Evolutionary conservation across 2,329 filamentous ascomycete species (phyloP), one percentile per base, ranked within the genome.

Genomic region (Balansia obtecta): DNA sequence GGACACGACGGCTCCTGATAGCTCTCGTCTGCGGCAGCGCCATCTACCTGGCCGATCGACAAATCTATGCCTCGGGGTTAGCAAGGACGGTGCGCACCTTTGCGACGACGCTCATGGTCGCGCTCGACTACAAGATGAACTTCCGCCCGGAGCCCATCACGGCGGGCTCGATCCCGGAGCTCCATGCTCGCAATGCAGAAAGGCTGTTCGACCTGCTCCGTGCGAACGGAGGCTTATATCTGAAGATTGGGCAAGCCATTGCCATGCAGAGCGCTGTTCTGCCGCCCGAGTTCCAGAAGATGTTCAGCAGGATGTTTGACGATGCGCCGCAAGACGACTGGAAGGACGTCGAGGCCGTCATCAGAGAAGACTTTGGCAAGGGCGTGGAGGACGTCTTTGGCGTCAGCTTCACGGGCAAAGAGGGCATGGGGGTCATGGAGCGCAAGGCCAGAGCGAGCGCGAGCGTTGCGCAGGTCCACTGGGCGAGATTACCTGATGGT

Each of bases 231-330:
- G 93, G 93, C 0, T 69, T 98, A 16, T 98, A 97, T 63, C 75
- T 97, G 63, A 98, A 98, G 75, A 96, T 98, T 52, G 93, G 93
- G 0, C 93, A 98, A 73, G 93, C 93, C 4, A 91, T 98, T 57
- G 93, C 91, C 13, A 97, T 97, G 93, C 93, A 98, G 73, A 91
- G 86, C 57, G 91, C 91, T 0, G 83, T 97, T 27, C 71, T 98
- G 54, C 93, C 93, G 27, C 87, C 90, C 0, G 89, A 95, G 67
- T 97, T 97, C 60, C 89, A 95, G 71, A 83, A 84, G 61, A 97
- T 96, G 89, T 98, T 98, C 63, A 76, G 85, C 20, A 79, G 85
- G 61, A 96, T 98, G 88, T 98, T 97, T 64, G 93, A 97, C 64
- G 91, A 97, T 71, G 93, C 93, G 55, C 90, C 91, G 38, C 90